A percentile compares a stretch with the other conserved stretches of the same genome.
These are phyloP conservation scores for Saturnispora halmiae DNA, from an alignment of 805 yeast genomes.

Conservation along the genomic window DNA sequence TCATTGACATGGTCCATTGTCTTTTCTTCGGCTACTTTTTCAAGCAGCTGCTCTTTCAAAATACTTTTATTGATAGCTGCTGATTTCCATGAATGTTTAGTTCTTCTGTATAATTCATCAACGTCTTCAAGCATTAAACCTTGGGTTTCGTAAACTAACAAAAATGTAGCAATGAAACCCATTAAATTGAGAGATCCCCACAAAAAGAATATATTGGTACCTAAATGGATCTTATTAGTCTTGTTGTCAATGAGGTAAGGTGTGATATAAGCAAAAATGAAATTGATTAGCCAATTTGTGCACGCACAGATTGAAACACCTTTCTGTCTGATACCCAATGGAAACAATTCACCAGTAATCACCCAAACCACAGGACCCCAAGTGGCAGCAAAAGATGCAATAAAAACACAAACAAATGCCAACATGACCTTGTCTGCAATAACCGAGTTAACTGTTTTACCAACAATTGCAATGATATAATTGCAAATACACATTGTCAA, in stretches of 20 bases:
- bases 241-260: slow-evolving; percentile 70
- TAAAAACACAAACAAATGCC: slow-evolving; percentile 60
- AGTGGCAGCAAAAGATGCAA: slow-evolving; percentile 67
- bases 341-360: slow-evolving; percentile 53
- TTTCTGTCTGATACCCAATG: slow-evolving; percentile 65
- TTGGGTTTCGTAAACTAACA: slow-evolving; percentile 68
- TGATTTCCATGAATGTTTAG: slow-evolving; percentile 47
- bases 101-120: slow-evolving; percentile 59
- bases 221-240: slow-evolving; percentile 56
- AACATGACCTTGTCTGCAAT: slow-evolving; percentile 47
- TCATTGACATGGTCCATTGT: neutral
- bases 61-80: slow-evolving; percentile 14
- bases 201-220: slow-evolving; percentile 63
- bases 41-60: neutral
- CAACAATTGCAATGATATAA: slow-evolving; percentile 60
- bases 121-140: slow-evolving; percentile 76
- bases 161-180: slow-evolving; percentile 54
- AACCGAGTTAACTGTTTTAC: slow-evolving; percentile 38
- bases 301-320: slow-evolving; percentile 71
- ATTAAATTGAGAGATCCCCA: slow-evolving; percentile 67
- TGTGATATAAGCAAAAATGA: slow-evolving; percentile 63
- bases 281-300: slow-evolving; percentile 73
- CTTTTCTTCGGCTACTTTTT: neutral
- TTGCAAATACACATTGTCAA: slow-evolving; percentile 62
- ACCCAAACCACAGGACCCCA: slow-evolving; percentile 87